Percentiles rank a stretch among this genome's conserved stretches.
These are phyloP conservation scores for Chaetomiaceae sp. DNA, from an alignment of 2,329 filamentous ascomycete species.

Conservation along the genomic window DNA sequence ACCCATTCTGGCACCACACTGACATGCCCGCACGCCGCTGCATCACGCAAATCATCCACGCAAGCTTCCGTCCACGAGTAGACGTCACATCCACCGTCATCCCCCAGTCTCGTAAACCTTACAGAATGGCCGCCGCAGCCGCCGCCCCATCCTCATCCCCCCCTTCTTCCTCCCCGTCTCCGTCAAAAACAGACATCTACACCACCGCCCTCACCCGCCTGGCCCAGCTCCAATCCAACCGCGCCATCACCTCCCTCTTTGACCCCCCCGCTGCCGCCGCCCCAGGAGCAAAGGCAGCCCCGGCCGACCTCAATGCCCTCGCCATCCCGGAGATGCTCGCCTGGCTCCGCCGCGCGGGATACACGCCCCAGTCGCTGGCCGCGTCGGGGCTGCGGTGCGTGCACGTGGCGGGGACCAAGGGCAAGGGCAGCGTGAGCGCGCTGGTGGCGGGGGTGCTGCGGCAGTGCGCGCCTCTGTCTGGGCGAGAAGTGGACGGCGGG, in stretches of 20 bases:
- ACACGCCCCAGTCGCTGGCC: conserved; percentile 49
- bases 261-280: conserved; percentile 51
- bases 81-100: not conserved
- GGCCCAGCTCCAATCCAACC: conserved; percentile 75
- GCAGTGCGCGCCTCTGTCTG: conserved; percentile 27
- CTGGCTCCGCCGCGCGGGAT: conserved; percentile 72
- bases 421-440: conserved; percentile 84
- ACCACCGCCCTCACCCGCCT: conserved; percentile 69
- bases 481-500: no score
- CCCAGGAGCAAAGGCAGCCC: conserved; percentile 18
- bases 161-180: no score
- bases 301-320: conserved; percentile 56
- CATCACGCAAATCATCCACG: not conserved
- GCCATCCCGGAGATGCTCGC: conserved; percentile 78
- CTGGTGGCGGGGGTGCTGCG: conserved; percentile 76
- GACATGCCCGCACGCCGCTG: not conserved
- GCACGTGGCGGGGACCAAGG: conserved; percentile 90
- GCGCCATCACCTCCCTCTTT: conserved; percentile 55
- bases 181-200: conserved; percentile 40
- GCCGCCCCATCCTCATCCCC: no score
- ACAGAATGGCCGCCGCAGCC: conserved; percentile 10
- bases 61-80: not conserved
- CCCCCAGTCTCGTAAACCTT: not conserved
- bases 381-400: conserved; percentile 49
- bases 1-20: not conserved